Conservation (phyloP, 306 rosid genomes). For the Canavalia gladiata region DNA sequence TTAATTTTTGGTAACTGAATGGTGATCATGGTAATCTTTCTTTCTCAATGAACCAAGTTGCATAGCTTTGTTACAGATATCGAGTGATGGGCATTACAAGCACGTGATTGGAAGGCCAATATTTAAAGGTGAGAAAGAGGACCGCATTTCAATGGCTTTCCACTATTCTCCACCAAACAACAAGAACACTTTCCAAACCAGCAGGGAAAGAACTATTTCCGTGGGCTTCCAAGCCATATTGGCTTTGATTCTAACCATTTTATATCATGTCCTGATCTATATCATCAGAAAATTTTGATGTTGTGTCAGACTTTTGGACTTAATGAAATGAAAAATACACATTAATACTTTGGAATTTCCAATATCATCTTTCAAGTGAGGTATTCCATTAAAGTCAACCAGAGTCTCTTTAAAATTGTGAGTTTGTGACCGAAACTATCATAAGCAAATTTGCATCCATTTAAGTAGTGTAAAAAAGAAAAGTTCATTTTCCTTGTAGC, state of each 20-base stretch:
- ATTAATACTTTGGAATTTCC: background rate
- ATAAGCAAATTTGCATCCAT: background rate
- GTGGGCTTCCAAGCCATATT: background rate
- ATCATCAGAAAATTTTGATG: slow-evolving; percentile 38
- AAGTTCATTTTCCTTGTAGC: background rate
- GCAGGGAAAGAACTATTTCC: background rate
- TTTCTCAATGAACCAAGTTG: background rate
- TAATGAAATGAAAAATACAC: background rate
- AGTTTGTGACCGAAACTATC: background rate
- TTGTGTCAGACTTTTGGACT: background rate
- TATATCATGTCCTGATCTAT: slow-evolving; percentile 54
- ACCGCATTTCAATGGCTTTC: slow-evolving; percentile 2
- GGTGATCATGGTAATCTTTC: too few relatives aligned
- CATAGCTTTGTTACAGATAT: background rate
- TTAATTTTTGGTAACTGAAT: too few relatives aligned
- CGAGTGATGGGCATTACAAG: background rate
- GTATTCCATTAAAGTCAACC: background rate
- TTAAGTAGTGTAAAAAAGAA: background rate
- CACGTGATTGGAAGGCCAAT: slow-evolving; percentile 1
- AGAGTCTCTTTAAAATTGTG: background rate
- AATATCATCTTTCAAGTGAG: background rate
- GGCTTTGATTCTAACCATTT: slow-evolving; percentile 38
- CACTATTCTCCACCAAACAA: background rate
- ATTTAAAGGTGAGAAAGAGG: background rate
- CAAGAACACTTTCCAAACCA: background rate